Evolutionary conservation across 2,329 filamentous ascomycete genomes (phyloP), one percentile per base, ranked within the genome.

Genomic region (Clarireedia paspali): DNA sequence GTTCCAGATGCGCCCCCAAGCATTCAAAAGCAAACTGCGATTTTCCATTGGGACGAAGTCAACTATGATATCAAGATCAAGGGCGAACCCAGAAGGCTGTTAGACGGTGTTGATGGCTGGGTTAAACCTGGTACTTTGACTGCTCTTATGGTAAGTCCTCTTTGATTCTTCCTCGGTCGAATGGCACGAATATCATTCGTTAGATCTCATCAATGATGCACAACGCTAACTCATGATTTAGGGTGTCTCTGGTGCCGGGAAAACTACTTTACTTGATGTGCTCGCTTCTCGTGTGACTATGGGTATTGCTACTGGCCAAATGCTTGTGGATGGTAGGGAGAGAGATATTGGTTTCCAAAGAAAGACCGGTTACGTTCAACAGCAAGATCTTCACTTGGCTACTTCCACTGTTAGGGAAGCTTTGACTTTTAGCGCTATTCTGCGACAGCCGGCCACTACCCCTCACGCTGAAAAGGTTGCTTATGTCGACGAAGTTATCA

Each of bases 121-220:
- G 90, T 96, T 58, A 94, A 95, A 72, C 91, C 91, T 3, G 91
- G 91, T 58, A 95, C 89, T 15, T 71, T 95, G 53, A 96, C 91
- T 12, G 91, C 89, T 40, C 77, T 95, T 3, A 96, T 96, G 91
- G 58, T 59, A 55, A 50, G 48, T 17, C 36, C 15, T 27, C 24
- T 14, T 5, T 1, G 30, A 23, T 27, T 14, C 27, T 38, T 20
- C 1, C 23, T 26, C 14, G 9, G 17, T 46, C 4, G 42, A 14
- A 4, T 34, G n/a, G 48, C 27, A 15, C 10, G n/a, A 20, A 20
- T 2, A 7, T 39, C 30, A 34, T 34, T 34, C 30, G 10, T 10
- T 34, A 34, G 1, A 14, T 34, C 9, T 34, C 30, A 12, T 9
- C 14, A 34, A 34, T 14, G 3, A 34, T 24, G 15, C 6, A 26